Base-by-base conservation (phyloP, 1,284 basidiomycete genomes). In the Coniophora puteana region DNA sequence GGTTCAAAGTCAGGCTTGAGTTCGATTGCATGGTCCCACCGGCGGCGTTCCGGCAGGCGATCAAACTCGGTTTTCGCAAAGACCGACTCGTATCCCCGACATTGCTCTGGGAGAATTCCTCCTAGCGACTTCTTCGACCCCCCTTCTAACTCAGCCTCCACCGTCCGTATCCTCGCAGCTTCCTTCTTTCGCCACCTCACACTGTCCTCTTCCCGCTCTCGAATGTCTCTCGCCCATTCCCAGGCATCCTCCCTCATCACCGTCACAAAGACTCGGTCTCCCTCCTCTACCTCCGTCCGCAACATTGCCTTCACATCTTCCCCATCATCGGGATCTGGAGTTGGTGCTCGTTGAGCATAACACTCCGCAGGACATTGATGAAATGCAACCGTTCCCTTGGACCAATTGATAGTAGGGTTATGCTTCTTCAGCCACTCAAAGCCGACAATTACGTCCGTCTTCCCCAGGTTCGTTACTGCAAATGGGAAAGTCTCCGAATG, bases 21-120 rank as follows among this genome's bases (percentile, higher is more conserved):
- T 35, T 62, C 51, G 27, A 61, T 62, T 1, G 54, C 52, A 40
- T 63, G 58, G 36, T 62, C 60, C 58, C 59, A 63, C 1, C 44
- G 35, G 4, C 45, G 26, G 1, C 33, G 17, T 2, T 37, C 44
- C 0, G 57, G 60, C 11, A 62, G 34, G 27, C 40, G 21, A 25
- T 60, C 51, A 34, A 58, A 59, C 58, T 66, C 13, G n/a, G 17
- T 21, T 35, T 35, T 35, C n/a, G n/a, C 7, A 14, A 35, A 35
- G 17, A 35, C 21, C 17, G 17, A 14, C 23, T 8, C 21, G 14
- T 17, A 35, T 8, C 23, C 33, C 10, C 21, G 17, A 14, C n/a
- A 23, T 6, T 35, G 7, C 20, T 35, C 14, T 14, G 33, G 33
- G 21, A 35, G 8, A 13, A 35, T 35, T 23, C 23, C 21, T 21